Evolutionary conservation across 805 yeast species (phyloP), one percentile per base, ranked within the genome.

Genomic region (Sugiyamaella americana): DNA sequence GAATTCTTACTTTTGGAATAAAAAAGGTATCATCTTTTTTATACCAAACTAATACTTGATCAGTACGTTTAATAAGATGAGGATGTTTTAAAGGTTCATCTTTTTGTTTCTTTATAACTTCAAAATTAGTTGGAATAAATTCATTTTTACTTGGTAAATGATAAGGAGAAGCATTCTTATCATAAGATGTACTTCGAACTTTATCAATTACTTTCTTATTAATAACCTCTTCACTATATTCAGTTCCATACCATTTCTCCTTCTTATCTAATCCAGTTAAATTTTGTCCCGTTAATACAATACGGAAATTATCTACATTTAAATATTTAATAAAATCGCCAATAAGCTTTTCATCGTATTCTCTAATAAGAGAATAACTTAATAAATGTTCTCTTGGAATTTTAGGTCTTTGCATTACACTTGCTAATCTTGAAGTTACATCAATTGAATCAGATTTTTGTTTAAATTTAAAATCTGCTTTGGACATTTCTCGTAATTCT

Each of bases 211-310:
- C 61, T 0, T 65, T 67, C 3, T 37, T 19, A 3, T 30, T 18
- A 2, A 48, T 13, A 10, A 37, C 38, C 0, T 52, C 38, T 2
- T 78, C 68, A 2, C 75, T 65, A 61, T 87, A 86, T 55, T 84
- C 84, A 0, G 97, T 87, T 2, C 95, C 96, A 60, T 93, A 91
- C 96, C 96, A 91, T 58, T 78, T 72, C 62, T 91, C 98, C 18
- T 59, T 70, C 13, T 65, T 52, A 46, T 72, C 68, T 40, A 76
- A 65, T 2, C 74, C 74, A 4, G 72, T 72, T 44, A 78, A 71
- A 53, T 62, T 76, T 63, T 69, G 80, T 24, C 76, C 70, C 11
- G 79, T 68, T 21, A 89, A 60, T 38, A 73, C 66, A 3, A 78
- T 68, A 50, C 87, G 73, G 55, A 84, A 75, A 54, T 86, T 87